Base-by-base conservation (phyloP, 352 stramenopile genomes). In the Albugo candida region DNA sequence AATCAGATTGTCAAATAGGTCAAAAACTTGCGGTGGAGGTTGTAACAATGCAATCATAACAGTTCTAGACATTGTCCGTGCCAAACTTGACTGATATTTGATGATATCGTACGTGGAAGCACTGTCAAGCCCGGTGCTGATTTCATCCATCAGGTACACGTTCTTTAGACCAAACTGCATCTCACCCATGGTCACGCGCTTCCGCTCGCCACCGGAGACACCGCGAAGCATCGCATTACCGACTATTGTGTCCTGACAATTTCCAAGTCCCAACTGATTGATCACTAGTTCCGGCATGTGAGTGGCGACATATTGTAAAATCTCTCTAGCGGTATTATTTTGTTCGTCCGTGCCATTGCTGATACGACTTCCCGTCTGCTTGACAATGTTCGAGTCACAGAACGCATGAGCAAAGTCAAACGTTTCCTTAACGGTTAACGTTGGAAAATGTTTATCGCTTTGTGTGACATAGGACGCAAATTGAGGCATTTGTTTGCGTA, bases 51-150 rank as follows among this genome's bases (percentile, higher is more conserved):
- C 54, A 41, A 79, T 79, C 11, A 81, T 56, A 13, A 78, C 48
- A 1, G 69, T 81, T 44, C 65, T 67, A 46, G 59, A 50, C 13
- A 81, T 19, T 13, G 14, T 49, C 13, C 53, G 48, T 0, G 65
- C 70, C 1, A 64, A 55, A 48, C 68, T 67, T 31, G 64, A 69
- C 5, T 95, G 49, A 5, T 79, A 62, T 41, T 85, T 77, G 47
- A 81, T 73, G 47, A 97, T 96, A 45, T 97, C 82, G 52, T 70
- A 93, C 1, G 83, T 93, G 4, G 82, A 87, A 0, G 80, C 72
- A 35, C 70, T 79, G 62, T 97, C 87, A 10, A 97, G 64, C 5
- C 88, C 88, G 2, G 83, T 96, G 42, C 68, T 88, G 54, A 97
- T 94, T 60, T 93, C 75, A 52, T 96, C 88, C 43, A 80, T 71